Conservation (phyloP, 768 basidiomycete species). For the Lentinula lateritia region DNA sequence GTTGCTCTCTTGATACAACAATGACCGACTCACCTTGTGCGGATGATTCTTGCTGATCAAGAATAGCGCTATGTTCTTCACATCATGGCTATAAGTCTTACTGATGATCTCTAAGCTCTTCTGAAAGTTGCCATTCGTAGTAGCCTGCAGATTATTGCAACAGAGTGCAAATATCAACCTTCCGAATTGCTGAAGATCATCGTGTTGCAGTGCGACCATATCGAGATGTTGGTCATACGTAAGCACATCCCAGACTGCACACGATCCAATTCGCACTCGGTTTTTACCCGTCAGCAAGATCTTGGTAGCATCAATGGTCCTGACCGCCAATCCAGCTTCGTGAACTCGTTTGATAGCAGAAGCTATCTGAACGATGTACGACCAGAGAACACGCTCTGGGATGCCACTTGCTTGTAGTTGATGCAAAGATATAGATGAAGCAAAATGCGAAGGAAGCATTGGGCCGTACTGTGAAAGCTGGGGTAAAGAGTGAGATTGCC, state of each 20-base stretch:
- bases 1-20: background rate
- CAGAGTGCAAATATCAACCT: constrained; percentile 76
- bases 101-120: constrained; percentile 72
- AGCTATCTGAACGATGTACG: constrained; percentile 86
- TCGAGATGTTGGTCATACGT: constrained; percentile 68
- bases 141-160: constrained; percentile 57
- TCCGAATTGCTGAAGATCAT: constrained; percentile 86
- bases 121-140: constrained; percentile 57
- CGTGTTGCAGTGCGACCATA: constrained; percentile 63
- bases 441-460: constrained; percentile 6
- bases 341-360: constrained; percentile 85
- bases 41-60: constrained; percentile 67
- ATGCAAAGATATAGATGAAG: background rate
- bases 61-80: constrained; percentile 77
- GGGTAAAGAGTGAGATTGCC: constrained; percentile 16
- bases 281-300: constrained; percentile 87
- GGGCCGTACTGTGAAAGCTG: constrained; percentile 29
- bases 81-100: constrained; percentile 70
- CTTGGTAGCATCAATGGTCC: constrained; percentile 83
- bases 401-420: constrained; percentile 25
- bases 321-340: constrained; percentile 70
- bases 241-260: constrained; percentile 83
- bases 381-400: constrained; percentile 84
- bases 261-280: constrained; percentile 81
- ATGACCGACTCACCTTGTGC: constrained; percentile 42